Evolutionary conservation across 805 yeast species (phyloP), one percentile per base, ranked within the genome.

Genomic region (Wickerhamomyces mucosus): DNA sequence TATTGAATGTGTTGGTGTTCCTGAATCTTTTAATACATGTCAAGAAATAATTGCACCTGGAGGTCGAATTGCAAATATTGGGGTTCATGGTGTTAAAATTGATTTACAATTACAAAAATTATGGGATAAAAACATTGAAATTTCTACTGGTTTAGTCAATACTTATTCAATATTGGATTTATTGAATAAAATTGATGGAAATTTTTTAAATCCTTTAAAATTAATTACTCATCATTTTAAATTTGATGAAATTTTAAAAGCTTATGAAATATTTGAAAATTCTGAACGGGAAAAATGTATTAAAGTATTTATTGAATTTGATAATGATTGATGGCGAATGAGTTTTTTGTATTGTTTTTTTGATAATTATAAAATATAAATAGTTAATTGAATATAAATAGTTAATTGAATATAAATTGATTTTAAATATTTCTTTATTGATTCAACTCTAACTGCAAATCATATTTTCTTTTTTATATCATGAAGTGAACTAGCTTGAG

Each of bases 51-150:
- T 74, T 38, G 56, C 64, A 16, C 65, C 73, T 27, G 79, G 80
- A 36, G 82, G 81, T 18, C 64, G 76, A 37, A 67, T 69, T 40
- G 80, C 79, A 18, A 78, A 75, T 50, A 74, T 75, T 26, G 82
- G 82, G 41, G 71, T 65, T 26, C 71, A 65, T 32, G 72, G 71
- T 30, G 41, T 44, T 18, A 48, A 56, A 26, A 69, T 63, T 21
- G 61, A 59, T 24, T 48, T 65, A 36, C 58, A 57, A 27, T 40
- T 65, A 28, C 65, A 65, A 43, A 63, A 64, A 6, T 43, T 65
- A 17, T 65, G 70, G 70, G 63, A 62, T 35, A 56, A 64, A 38
- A 65, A 65, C 27, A 45, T 65, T 33, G 49, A 49, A 8, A 60
- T 68, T 27, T 42, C 68, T 6, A 66, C 72, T n/a, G 74, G 73